phyloP scores from a whole-genome alignment of 495 filamentous ascomycete genomes.

The Trichocladium uniseriatum region DNA sequence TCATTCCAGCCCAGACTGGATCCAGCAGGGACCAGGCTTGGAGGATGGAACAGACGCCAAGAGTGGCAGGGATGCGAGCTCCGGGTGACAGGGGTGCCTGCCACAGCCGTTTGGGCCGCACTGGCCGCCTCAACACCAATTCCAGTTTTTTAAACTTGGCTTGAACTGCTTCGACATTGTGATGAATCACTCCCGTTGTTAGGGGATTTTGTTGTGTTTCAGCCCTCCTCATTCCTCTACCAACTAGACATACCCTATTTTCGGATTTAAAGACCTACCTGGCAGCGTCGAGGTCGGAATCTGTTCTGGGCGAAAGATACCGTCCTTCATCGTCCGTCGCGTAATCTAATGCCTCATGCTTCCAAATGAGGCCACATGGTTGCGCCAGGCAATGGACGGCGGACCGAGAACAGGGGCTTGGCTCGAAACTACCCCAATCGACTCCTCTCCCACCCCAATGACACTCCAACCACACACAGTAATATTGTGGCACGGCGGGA shows the following conservation, averaged over 20 bases:
- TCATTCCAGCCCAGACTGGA: conserved; percentile 13
- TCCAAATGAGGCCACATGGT: conserved; percentile 15
- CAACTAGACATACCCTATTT: too few species aligned
- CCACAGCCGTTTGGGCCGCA: not conserved
- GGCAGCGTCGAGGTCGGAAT: too few species aligned
- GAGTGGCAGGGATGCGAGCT: conserved; percentile 1
- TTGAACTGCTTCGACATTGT: not conserved
- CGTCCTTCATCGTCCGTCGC: conserved; percentile 9
- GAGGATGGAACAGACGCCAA: not conserved
- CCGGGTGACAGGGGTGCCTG: not conserved
- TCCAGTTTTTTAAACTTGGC: not conserved
- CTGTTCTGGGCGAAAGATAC: too few species aligned
- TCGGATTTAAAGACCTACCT: not conserved
- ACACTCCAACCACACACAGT: not conserved
- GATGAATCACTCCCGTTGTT: not conserved
- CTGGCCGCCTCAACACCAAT: not conserved
- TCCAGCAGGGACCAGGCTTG: not conserved
- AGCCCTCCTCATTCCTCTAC: not conserved
- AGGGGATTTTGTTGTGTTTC: not conserved
- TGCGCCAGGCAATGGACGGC: conserved; percentile 14
- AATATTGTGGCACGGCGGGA: not conserved
- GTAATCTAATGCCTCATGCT: conserved; percentile 19
- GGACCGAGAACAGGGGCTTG: not conserved
- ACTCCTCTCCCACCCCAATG: too few species aligned
- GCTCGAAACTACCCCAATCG: not conserved